Percentiles rank a stretch among this genome's conserved stretches.
phyloP scores from a whole-genome alignment of 352 stramenopile genomes.

The Phytophthora sojae region DNA sequence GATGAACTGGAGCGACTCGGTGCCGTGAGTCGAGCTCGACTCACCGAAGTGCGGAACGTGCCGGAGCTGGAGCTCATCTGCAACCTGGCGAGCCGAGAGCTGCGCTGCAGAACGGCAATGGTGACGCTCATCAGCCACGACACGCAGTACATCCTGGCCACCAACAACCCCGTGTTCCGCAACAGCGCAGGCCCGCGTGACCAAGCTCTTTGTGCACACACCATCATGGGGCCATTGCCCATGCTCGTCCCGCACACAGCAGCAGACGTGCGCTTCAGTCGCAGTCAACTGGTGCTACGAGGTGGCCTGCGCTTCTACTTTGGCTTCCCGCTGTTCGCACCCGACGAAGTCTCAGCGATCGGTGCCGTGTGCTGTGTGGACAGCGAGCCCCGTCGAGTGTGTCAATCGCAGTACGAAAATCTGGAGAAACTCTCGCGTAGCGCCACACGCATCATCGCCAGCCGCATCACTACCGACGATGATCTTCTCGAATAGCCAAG shows the following conservation, averaged over 20 bases:
- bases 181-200: conserved; percentile 43
- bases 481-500: conserved; percentile 8
- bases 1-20: conserved; percentile 48
- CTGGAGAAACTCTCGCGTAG: conserved; percentile 45
- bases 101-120: conserved; percentile 48
- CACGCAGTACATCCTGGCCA: conserved; percentile 49
- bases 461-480: conserved; percentile 23
- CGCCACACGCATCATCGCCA: conserved; percentile 47
- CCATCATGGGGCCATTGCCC: conserved; percentile 58
- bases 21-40: conserved; percentile 30
- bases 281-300: conserved; percentile 38
- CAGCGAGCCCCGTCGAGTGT: conserved; percentile 45
- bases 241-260: conserved; percentile 58
- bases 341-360: conserved; percentile 46
- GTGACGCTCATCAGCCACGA: conserved; percentile 59
- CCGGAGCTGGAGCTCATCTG: conserved; percentile 65
- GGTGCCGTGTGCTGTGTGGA: conserved; percentile 61
- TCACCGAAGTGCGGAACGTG: conserved; percentile 43
- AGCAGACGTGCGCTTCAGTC: conserved; percentile 61
- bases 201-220: conserved; percentile 62
- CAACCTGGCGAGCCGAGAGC: conserved; percentile 45
- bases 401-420: conserved; percentile 53
- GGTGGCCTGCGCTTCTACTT: conserved; percentile 62
- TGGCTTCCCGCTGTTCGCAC: conserved; percentile 52
- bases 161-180: conserved; percentile 39